These are phyloP conservation scores for Diaporthe australafricana DNA, from an alignment of 2,329 filamentous ascomycete genomes.

Conservation along the genomic window DNA sequence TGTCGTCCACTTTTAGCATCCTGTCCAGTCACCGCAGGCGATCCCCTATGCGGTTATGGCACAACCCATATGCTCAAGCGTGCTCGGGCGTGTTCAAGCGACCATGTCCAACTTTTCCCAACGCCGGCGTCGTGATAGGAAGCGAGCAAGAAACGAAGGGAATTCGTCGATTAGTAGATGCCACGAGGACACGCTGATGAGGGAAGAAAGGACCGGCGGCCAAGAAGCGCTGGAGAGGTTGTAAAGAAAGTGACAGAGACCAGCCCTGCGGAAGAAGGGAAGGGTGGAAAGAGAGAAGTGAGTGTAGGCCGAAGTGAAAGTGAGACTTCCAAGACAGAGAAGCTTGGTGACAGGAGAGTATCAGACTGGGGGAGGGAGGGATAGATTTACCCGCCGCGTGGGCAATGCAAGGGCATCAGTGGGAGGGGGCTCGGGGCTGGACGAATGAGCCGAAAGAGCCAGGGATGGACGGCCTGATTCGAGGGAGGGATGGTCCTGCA, in stretches of 20 bases:
- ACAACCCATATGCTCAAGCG: slow-evolving; percentile 19
- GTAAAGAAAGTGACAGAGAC: slow-evolving; percentile 30
- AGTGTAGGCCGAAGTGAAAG: neutral
- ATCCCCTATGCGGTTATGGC: slow-evolving; percentile 15
- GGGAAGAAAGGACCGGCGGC: neutral
- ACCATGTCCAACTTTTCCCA: slow-evolving; percentile 33
- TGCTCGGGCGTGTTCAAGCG: slow-evolving; percentile 27
- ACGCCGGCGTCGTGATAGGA: slow-evolving; percentile 35
- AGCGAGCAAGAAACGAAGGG: neutral
- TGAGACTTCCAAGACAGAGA: slow-evolving; percentile 34
- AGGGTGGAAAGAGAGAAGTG: slow-evolving; percentile 3
- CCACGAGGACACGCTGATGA: neutral
- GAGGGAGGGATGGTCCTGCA: slow-evolving; percentile 29
- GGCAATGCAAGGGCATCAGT: slow-evolving; percentile 1
- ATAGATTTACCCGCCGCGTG: slow-evolving; percentile 33
- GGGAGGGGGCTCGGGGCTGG: slow-evolving; percentile 15
- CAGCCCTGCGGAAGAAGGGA: slow-evolving; percentile 34
- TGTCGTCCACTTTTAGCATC: slow-evolving; percentile 32
- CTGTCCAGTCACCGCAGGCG: slow-evolving; percentile 19
- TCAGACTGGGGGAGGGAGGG: slow-evolving; percentile 28
- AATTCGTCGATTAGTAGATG: neutral
- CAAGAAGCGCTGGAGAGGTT: slow-evolving; percentile 2
- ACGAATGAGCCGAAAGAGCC: slow-evolving; percentile 23
- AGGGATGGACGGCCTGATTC: slow-evolving; percentile 24
- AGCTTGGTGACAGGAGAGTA: slow-evolving; percentile 23